Conservation (phyloP, 2,329 filamentous ascomycete genomes). For the Pyrenophora graminea region DNA sequence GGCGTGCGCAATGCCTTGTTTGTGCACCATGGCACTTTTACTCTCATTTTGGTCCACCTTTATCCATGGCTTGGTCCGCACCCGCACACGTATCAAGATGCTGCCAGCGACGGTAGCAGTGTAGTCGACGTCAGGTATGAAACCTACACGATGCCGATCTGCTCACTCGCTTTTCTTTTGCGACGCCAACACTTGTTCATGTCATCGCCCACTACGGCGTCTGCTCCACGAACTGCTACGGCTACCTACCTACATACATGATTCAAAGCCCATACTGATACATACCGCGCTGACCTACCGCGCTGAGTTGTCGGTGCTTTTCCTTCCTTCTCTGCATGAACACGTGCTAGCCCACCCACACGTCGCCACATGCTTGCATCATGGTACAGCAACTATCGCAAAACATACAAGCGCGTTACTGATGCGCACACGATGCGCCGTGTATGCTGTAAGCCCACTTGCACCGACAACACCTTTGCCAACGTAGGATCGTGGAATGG, state of each 20-base stretch:
- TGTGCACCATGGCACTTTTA: neutral
- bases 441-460: neutral
- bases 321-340: constrained; percentile 1
- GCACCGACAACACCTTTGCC: constrained; percentile 1
- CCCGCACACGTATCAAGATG: neutral
- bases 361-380: neutral
- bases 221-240: neutral
- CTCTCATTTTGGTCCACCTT: neutral
- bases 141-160: constrained; percentile 12
- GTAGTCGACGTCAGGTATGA: constrained; percentile 8
- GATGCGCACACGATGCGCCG: neutral
- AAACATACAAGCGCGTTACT: neutral
- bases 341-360: neutral
- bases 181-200: neutral
- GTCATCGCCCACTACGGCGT: neutral
- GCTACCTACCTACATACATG: neutral
- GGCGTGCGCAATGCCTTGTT: neutral
- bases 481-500: constrained; percentile 3
- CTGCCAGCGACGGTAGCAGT: neutral
- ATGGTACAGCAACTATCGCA: neutral
- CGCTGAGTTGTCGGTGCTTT: neutral
- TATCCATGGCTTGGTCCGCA: neutral
- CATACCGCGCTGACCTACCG: neutral
- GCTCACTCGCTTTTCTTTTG: constrained; percentile 6
- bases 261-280: neutral